Base-by-base conservation (phyloP, 2,329 filamentous ascomycete genomes). In the Aschersonia sp. region DNA sequence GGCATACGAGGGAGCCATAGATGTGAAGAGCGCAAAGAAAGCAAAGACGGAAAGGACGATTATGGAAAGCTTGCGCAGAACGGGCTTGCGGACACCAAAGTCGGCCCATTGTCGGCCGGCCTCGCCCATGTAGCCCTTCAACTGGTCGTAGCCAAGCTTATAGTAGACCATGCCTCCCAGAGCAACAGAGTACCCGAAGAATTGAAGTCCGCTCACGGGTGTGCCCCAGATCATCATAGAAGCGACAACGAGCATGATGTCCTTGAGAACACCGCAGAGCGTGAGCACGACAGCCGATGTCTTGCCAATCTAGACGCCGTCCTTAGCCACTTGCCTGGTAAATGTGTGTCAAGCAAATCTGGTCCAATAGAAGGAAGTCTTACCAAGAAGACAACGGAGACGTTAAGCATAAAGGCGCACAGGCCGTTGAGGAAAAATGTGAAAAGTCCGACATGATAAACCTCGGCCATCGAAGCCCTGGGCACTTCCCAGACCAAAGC, bases 371-470 rank as follows among this genome's bases (percentile, higher is more conserved):
- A 38, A 12, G 9, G n/a, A 10, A 12, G 40, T 20, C 43, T 66
- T 81, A 89, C 85, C 68, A 92, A 64, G 71, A 91, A 87, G 43
- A 92, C 86, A 41, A 91, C 85, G 2, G 86, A 89, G 47, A 91
- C 82, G 67, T 92, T 92, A 52, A 92, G 75, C 57, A 85, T 66
- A 68, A 92, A 91, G 29, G 86, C 86, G 58, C 85, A 80, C 47
- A 82, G 70, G 51, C 85, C 87, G 65, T 91, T 92, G 50, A 81
- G 66, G 60, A 89, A 71, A 59, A 92, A 81, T 30, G 78, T 83
- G 59, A 79, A 74, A 46, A 84, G 68, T 48, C 86, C 87, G 48
- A 92, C 84, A 52, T 79, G 71, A 69, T 85, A 77, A 51, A 92
- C 72, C 55, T 91, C 83, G 40, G 66, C 72, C 70, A 87, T 77